Evolutionary conservation across 257 asterid species (phyloP).

Genomic region (Mitragyna speciosa): DNA sequence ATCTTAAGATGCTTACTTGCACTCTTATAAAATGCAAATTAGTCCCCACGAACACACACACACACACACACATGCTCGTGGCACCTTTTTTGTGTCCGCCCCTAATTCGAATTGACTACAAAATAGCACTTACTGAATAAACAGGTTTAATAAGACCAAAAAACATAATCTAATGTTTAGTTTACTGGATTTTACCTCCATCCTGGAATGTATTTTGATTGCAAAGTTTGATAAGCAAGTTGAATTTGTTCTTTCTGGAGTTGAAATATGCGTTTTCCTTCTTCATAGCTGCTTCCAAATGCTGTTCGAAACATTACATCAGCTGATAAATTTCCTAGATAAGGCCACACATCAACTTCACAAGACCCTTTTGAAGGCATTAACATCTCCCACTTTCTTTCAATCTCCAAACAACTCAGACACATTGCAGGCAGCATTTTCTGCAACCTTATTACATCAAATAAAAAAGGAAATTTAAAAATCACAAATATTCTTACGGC

Average conservation of each 20-base stretch:
- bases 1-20: too few species aligned
- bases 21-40: too few species aligned
- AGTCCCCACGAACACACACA: too few species aligned
- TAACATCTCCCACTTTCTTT: slow-evolving; percentile 38
- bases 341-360: slow-evolving; percentile 48
- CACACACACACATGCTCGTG: too few species aligned
- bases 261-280: slow-evolving; percentile 39
- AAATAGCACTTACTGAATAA: too few species aligned
- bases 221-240: slow-evolving; percentile 39
- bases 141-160: too few species aligned
- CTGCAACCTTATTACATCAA: slow-evolving; percentile 18
- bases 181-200: slow-evolving; percentile 29
- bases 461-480: background rate
- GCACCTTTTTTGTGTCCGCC: too few species aligned
- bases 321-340: slow-evolving; percentile 34
- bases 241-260: slow-evolving; percentile 50
- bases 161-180: too few species aligned
- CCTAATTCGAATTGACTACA: too few species aligned
- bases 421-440: slow-evolving; percentile 42
- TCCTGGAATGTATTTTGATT: slow-evolving; percentile 47
- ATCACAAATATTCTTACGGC: too few species aligned
- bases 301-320: slow-evolving; percentile 46
- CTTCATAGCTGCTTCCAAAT: slow-evolving; percentile 38
- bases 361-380: slow-evolving; percentile 5
- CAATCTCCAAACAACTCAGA: slow-evolving; percentile 37